Evolutionary conservation across 108 stramenopile species (phyloP), one percentile per base, ranked within the genome.

Genomic region (Nitzschia sp.): DNA sequence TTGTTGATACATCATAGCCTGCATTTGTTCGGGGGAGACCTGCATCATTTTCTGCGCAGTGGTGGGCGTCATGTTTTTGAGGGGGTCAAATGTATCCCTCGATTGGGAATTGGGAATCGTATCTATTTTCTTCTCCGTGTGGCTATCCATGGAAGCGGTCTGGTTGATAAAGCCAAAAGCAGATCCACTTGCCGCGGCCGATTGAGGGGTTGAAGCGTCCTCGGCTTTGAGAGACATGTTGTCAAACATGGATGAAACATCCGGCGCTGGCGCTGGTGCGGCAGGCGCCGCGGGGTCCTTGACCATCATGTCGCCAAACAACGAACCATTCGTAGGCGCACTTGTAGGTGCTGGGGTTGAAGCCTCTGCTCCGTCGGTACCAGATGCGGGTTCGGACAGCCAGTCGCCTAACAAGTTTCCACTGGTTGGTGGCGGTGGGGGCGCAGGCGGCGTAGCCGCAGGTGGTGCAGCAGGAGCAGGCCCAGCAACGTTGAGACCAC

Each of bases 1-100:
- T 66, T 94, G 93, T 58, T 91, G 93, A 66, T 88, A 88, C 2
- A 73, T 69, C 78, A 90, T 79, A 27, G 89, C 89, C 75, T 93
- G 92, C 89, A 94, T 87, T 75, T 84, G 87, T 27, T 83, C 82
- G 2, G 78, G 72, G 18, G 76, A 79, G 33, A 77, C 42, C 26
- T 65, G 53, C 79, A 79, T 80, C 73, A 76, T 78, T 54, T 72
- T 68, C 51, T 62, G 42, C 19, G 46, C 61, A 17, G 71, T 55
- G 61, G 53, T 77, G 11, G 84, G 71, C 8, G 66, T 65, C 33
- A 75, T 48, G 33, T 54, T 69, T 19, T 68, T 73, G 26, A 93
- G 76, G n/a, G 92, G 92, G 72, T 93, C 92, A 69, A 88, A 92
- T 4, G 78, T 68, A 45, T 62, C 54, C 28, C 57, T 42, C 9